Percentiles rank a stretch among this genome's conserved stretches.
phyloP scores from a whole-genome alignment of 176 grass and related monocot genomes.

The Pharus latifolius region DNA sequence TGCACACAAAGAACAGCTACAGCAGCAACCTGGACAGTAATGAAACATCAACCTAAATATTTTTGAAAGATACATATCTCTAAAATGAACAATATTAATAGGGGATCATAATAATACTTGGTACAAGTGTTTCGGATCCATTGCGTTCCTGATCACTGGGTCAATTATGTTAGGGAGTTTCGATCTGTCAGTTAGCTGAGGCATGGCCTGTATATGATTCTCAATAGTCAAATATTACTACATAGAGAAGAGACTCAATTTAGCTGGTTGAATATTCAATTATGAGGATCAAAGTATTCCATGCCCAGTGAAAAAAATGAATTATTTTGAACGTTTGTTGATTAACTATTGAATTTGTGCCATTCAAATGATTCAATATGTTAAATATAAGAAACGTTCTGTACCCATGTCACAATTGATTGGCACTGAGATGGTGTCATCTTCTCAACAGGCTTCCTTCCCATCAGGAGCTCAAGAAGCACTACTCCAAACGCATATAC shows the following conservation, averaged over 20 bases:
- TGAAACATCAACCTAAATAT: not conserved
- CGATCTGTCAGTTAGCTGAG: slow-evolving; percentile 87
- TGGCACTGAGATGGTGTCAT: slow-evolving; percentile 68
- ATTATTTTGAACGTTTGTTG: not conserved
- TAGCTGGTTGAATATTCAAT: not conserved
- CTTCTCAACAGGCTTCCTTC: slow-evolving; percentile 89
- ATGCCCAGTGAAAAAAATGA: not conserved
- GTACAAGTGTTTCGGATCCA: slow-evolving; percentile 94
- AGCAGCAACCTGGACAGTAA: slow-evolving; percentile 68
- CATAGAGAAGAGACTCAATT: not conserved
- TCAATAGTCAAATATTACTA: slow-evolving; percentile 8
- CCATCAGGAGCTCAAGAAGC: slow-evolving; percentile 86
- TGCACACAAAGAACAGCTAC: slow-evolving; percentile 90
- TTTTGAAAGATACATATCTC: not conserved
- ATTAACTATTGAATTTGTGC: not conserved
- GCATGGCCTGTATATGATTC: slow-evolving; percentile 63
- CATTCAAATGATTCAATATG: not conserved
- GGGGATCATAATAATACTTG: slow-evolving; percentile 42
- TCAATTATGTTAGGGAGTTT: slow-evolving; percentile 90
- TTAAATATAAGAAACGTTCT: not conserved
- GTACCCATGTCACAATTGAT: slow-evolving; percentile 97
- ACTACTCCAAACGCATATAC: slow-evolving; percentile 95
- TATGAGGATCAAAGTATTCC: not conserved
- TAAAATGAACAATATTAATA: not conserved
- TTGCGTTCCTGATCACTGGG: slow-evolving; percentile 81